phyloP scores from a whole-genome alignment of 139 green algal genomes.

The Micractinium conductrix region DNA sequence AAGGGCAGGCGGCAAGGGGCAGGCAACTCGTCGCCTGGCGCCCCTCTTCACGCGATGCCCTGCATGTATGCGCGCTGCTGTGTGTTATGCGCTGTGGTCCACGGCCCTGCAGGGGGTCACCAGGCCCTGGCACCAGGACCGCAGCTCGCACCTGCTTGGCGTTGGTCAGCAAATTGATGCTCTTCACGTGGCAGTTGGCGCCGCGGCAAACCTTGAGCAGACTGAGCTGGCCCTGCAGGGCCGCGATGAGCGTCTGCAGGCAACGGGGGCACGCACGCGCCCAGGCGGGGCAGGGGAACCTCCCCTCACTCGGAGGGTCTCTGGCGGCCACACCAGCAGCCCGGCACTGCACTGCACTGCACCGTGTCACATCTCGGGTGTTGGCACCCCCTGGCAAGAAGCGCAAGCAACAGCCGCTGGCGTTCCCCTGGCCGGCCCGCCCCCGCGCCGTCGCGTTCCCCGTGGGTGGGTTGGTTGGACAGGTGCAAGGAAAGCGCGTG shows the following conservation, averaged over 20 bases:
- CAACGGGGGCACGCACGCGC: background rate
- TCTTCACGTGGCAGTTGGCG: constrained; percentile 6
- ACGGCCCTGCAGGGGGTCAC: too few species aligned
- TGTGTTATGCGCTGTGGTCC: too few species aligned
- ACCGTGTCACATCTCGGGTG: too few species aligned
- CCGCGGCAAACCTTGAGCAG: constrained; percentile 24
- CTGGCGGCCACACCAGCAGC: background rate
- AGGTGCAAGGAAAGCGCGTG: background rate
- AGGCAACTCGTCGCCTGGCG: too few species aligned
- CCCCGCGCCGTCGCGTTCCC: too few species aligned
- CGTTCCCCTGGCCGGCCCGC: too few species aligned
- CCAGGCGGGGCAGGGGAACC: background rate
- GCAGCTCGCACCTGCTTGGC: background rate
- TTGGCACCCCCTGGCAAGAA: background rate
- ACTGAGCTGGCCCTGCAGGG: background rate
- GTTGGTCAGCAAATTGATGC: background rate
- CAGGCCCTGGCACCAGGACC: too few species aligned
- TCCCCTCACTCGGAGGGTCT: background rate
- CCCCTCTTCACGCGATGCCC: too few species aligned
- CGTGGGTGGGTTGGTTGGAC: background rate
- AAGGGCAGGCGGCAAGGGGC: too few species aligned
- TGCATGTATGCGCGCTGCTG: too few species aligned
- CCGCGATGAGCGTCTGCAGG: background rate
- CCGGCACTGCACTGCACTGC: too few species aligned
- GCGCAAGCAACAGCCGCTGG: background rate